phyloP scores from a whole-genome alignment of 495 filamentous ascomycete species.

The Diplogelasinospora grovesii region DNA sequence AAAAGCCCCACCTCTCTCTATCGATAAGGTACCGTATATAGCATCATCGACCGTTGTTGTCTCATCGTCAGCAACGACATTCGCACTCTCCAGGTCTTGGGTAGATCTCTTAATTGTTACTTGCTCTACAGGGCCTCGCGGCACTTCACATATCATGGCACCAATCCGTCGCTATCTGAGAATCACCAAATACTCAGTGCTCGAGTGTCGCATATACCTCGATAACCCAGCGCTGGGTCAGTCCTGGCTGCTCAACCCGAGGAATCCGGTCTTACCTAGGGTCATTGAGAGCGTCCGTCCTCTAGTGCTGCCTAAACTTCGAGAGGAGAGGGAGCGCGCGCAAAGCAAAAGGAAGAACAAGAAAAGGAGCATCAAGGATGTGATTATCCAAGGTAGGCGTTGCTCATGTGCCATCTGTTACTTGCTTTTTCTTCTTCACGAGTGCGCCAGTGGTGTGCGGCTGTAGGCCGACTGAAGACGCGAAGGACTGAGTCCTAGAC shows the following conservation, averaged over 20 bases:
- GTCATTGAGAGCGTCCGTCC: slow-evolving; percentile 80
- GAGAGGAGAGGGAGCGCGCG: slow-evolving; percentile 72
- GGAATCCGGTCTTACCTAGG: slow-evolving; percentile 65
- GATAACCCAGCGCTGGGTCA: slow-evolving; percentile 75
- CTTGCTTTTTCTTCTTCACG: not conserved
- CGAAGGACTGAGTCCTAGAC: too few relatives aligned
- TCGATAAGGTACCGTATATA: not conserved
- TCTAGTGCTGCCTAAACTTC: slow-evolving; percentile 78
- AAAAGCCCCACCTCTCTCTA: slow-evolving; percentile 1
- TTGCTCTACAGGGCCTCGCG: slow-evolving; percentile 5
- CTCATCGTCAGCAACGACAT: too few relatives aligned
- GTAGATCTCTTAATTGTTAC: too few relatives aligned
- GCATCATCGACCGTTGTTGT: too few relatives aligned
- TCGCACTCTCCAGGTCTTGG: too few relatives aligned
- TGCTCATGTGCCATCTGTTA: too few relatives aligned
- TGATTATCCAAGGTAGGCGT: slow-evolving; percentile 66
- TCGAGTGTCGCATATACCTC: slow-evolving; percentile 92
- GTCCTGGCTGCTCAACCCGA: slow-evolving; percentile 73
- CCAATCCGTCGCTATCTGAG: slow-evolving; percentile 77
- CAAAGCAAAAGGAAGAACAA: slow-evolving; percentile 52
- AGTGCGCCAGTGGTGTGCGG: too few relatives aligned
- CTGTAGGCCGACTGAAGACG: too few relatives aligned
- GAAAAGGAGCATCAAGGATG: slow-evolving; percentile 78
- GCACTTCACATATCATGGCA: too few relatives aligned
- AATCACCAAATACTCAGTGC: slow-evolving; percentile 80